A percentile compares a stretch with the other conserved stretches of the same genome.
Conservation (phyloP, 768 basidiomycete genomes). For the Amylocystis lapponica region DNA sequence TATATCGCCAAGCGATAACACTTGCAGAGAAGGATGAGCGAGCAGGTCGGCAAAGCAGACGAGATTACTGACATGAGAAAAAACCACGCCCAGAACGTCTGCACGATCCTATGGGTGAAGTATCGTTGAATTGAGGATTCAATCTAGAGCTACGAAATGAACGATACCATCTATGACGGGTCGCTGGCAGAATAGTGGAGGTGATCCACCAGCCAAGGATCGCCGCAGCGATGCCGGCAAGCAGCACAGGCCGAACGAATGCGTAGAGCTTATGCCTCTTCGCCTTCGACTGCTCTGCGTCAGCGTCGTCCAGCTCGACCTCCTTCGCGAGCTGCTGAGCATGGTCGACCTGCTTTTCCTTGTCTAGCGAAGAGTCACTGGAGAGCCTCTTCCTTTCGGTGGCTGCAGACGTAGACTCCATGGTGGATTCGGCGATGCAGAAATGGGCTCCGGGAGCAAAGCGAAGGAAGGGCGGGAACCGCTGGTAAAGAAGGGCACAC, state of each 20-base stretch:
- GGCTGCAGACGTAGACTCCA: conserved; percentile 1
- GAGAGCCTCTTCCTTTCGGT: conserved; percentile 20
- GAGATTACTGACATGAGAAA: conserved; percentile 57
- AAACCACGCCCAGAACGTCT: conserved; percentile 79
- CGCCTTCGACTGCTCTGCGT: conserved; percentile 13
- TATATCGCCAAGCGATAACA: conserved; percentile 80
- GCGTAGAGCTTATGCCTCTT: conserved; percentile 7
- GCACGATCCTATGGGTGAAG: conserved; percentile 54
- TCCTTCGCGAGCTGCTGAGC: conserved; percentile 15
- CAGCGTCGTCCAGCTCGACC: conserved; percentile 5
- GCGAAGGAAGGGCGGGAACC: background rate
- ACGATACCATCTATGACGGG: conserved; percentile 71
- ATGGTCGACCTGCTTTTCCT: conserved; percentile 21
- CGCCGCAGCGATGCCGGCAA: conserved; percentile 46
- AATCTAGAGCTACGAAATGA: conserved; percentile 6
- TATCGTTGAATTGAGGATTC: conserved; percentile 3
- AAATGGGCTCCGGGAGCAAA: background rate
- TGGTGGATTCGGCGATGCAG: background rate
- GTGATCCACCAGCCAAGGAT: conserved; percentile 89
- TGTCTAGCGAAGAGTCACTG: conserved; percentile 15
- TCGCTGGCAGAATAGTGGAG: conserved; percentile 58
- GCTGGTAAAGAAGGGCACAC: conserved; percentile 8
- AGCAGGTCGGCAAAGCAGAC: background rate
- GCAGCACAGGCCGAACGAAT: conserved; percentile 28
- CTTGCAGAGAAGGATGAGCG: conserved; percentile 6